Evolutionary conservation across 179 eudicot genomes (phyloP), one percentile per base, ranked within the genome.

Genomic region (Heliamphora pulchella): DNA sequence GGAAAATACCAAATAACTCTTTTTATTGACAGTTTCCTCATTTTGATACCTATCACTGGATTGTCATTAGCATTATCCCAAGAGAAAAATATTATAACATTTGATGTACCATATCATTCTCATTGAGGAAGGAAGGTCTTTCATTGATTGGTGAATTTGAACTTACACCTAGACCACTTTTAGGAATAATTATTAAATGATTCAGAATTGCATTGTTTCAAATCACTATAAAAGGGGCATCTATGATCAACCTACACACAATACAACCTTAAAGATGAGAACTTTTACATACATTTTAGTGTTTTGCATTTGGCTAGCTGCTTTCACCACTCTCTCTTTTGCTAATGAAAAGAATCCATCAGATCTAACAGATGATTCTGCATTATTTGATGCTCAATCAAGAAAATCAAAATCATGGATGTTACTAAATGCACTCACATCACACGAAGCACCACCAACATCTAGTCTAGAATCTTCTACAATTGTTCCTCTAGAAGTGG

Each of bases 301-400:
- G 5, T 41, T 71, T 71, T 47, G 74, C 57, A 22, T 71, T 47
- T 71, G 75, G 39, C 39, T 71, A n/a, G 11, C 15, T 71, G 39
- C 57, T 71, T 41, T 71, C 75, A 47, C 57, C 75, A 71, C 10
- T 41, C 57, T 48, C 41, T 71, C 57, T 71, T 71, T 71, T 17
- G 75, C 57, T 18, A 6, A 48, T 71, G 22, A 47, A 1, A 22
- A 17, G 54, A 48, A 46, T 9, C 74, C 2, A 44, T 69, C 54
- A 69, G 54, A 69, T 17, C 31, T 68, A 44, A 46, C 13, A 15
- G 6, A 0, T 69, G 54, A 46, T 17, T 69, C 20, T 69, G 10
- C 74, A 44, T 44, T 17, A 53, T 44, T 15, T 43, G 54, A 66
- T 13, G 4, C 17, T 66, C 71, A 66, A 13, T 66, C 71, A 41